Conservation (phyloP, 257 asterid species). For the Cruciata laevipes region DNA sequence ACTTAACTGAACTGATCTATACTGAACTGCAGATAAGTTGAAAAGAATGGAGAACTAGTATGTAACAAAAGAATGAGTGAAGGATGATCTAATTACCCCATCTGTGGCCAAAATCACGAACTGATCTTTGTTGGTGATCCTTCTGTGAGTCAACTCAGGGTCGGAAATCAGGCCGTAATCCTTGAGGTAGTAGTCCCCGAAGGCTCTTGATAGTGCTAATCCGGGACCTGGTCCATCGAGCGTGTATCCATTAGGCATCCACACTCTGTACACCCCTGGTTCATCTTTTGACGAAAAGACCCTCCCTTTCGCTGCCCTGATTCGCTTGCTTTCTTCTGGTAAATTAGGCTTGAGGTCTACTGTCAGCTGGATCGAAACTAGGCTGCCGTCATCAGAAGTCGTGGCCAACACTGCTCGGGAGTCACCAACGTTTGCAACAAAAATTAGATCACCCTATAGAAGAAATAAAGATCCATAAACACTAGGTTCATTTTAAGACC, state of each 20-base stretch:
- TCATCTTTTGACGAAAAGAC: slow-evolving; percentile 73
- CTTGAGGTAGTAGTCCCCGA: slow-evolving; percentile 84
- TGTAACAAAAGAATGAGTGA: not conserved
- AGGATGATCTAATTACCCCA: slow-evolving; percentile 48
- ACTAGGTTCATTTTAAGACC: not conserved
- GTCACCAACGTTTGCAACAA: slow-evolving; percentile 83
- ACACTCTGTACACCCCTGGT: slow-evolving; percentile 76
- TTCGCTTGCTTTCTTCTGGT: slow-evolving; percentile 90
- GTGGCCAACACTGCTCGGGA: slow-evolving; percentile 93
- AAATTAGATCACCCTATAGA: slow-evolving; percentile 61
- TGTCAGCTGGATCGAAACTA: slow-evolving; percentile 73
- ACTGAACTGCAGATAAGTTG: too few species aligned
- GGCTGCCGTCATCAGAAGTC: slow-evolving; percentile 48
- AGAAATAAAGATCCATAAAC: slow-evolving; percentile 6
- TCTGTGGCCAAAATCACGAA: slow-evolving; percentile 87
- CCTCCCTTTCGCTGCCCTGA: slow-evolving; percentile 55
- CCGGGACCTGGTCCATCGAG: slow-evolving; percentile 41
- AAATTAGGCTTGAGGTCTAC: slow-evolving; percentile 87
- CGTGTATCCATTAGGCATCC: slow-evolving; percentile 74
- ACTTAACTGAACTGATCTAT: too few species aligned
- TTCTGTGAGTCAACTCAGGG: slow-evolving; percentile 80
- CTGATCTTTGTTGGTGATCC: slow-evolving; percentile 53
- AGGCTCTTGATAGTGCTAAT: slow-evolving; percentile 93
- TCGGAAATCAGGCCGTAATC: slow-evolving; percentile 77
- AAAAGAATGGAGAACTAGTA: too few species aligned